These are phyloP conservation scores for Paecilomyces dactylethromorphus DNA, from an alignment of 2,329 filamentous ascomycete genomes.

Conservation along the genomic window DNA sequence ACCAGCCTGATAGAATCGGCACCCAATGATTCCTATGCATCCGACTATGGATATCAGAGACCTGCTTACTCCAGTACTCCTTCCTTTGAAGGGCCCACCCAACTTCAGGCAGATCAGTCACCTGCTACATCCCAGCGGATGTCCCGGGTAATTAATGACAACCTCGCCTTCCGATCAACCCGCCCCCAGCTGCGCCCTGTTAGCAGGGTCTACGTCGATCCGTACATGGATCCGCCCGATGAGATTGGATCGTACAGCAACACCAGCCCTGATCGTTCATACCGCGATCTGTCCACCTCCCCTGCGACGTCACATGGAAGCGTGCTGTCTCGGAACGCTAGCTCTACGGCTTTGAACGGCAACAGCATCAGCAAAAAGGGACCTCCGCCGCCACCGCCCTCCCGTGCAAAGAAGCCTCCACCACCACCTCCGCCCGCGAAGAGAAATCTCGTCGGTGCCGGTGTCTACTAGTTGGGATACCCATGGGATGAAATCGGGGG, in stretches of 20 bases:
- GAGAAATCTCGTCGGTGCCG: conserved; percentile 34
- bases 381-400: conserved; percentile 57
- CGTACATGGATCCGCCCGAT: conserved; percentile 43
- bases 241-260: conserved; percentile 44
- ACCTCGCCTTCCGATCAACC: conserved; percentile 41
- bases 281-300: conserved; percentile 46
- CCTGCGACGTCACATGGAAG: conserved; percentile 50
- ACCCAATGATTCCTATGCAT: conserved; percentile 35
- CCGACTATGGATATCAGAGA: conserved; percentile 37
- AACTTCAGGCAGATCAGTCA: conserved; percentile 47
- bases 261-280: conserved; percentile 43
- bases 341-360: conserved; percentile 38
- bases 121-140: conserved; percentile 41
- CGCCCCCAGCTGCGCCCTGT: conserved; percentile 41
- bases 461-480: conserved; percentile 13
- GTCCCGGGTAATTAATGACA: conserved; percentile 51
- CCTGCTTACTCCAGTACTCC: conserved; percentile 46
- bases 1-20: conserved; percentile 27
- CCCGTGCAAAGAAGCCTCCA: conserved; percentile 58
- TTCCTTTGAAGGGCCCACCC: conserved; percentile 54
- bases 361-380: conserved; percentile 42
- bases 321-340: conserved; percentile 45
- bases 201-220: conserved; percentile 37
- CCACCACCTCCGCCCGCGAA: conserved; percentile 61
- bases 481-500: background rate